These are phyloP conservation scores for Teratosphaeriaceae sp. DNA, from an alignment of 2,329 filamentous ascomycete genomes.

Conservation along the genomic window DNA sequence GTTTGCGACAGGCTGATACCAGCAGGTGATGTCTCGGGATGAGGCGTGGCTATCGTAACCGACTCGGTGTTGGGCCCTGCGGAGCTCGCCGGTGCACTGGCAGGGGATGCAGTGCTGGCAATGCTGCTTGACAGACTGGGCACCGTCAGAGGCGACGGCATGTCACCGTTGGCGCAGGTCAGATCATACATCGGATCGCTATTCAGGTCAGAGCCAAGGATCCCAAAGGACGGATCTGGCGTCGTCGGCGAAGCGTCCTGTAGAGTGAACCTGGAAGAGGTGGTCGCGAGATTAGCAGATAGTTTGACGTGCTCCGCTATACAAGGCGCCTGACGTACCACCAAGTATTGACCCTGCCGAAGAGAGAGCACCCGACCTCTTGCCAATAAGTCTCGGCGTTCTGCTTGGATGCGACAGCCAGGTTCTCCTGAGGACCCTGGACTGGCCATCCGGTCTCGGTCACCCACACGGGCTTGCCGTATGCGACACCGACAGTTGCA, in stretches of 20 bases:
- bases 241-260: conserved; percentile 50
- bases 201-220: conserved; percentile 51
- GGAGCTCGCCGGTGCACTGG: conserved; percentile 7
- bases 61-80: conserved; percentile 8
- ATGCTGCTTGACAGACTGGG: conserved; percentile 1
- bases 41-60: conserved; percentile 3
- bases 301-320: too few species aligned
- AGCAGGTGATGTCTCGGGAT: conserved; percentile 6
- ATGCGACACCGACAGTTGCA: conserved; percentile 51
- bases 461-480: conserved; percentile 71
- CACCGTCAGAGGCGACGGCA: not conserved
- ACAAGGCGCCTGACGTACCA: too few species aligned
- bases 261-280: too few species aligned
- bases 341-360: conserved; percentile 57
- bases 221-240: conserved; percentile 63
- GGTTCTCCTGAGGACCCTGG: conserved; percentile 55
- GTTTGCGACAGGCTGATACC: conserved; percentile 3
- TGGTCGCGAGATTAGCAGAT: too few species aligned
- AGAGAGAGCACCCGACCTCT: conserved; percentile 63
- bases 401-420: conserved; percentile 54
- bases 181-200: conserved; percentile 57
- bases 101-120: conserved; percentile 7
- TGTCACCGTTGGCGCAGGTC: conserved; percentile 39
- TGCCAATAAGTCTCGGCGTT: conserved; percentile 81
- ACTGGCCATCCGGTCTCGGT: conserved; percentile 88